A percentile compares a stretch with the other conserved stretches of the same genome.
These are phyloP conservation scores for Vigna mungo DNA, from an alignment of 306 rosid species.

Conservation along the genomic window DNA sequence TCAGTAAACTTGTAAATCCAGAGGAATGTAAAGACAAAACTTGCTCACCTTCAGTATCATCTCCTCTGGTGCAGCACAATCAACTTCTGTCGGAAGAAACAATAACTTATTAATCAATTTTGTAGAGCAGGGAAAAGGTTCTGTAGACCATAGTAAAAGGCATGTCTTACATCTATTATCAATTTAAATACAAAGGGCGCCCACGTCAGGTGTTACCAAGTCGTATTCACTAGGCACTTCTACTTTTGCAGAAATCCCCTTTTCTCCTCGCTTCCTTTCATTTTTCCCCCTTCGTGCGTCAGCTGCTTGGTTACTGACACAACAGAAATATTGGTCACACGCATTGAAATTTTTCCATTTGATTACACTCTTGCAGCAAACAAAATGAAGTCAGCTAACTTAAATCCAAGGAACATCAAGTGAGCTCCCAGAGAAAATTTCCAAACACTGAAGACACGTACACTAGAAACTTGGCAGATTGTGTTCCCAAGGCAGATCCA, in stretches of 20 bases:
- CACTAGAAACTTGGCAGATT: conserved; percentile 59
- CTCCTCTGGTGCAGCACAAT: conserved; percentile 31
- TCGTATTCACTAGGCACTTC: conserved; percentile 47
- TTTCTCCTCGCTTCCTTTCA: conserved; percentile 64
- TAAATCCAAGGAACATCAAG: conserved; percentile 12
- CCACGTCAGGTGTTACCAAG: conserved; percentile 72
- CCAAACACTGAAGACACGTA: conserved; percentile 49
- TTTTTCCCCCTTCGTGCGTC: conserved; percentile 63
- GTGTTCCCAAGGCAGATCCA: conserved; percentile 62
- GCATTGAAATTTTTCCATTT: conserved; percentile 26
- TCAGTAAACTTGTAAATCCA: conserved; percentile 13
- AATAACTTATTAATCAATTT: conserved; percentile 31
- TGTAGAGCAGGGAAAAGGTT: conserved; percentile 18
- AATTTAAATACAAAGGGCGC: conserved; percentile 83
- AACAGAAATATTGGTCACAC: conserved; percentile 39
- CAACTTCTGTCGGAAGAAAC: conserved; percentile 34
- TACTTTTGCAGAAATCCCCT: conserved; percentile 52
- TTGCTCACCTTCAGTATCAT: conserved; percentile 41
- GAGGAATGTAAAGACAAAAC: conserved; percentile 15
- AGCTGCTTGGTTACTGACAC: conserved; percentile 59
- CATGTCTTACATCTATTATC: conserved; percentile 44
- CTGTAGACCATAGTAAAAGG: conserved; percentile 9
- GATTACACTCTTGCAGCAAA: conserved; percentile 15
- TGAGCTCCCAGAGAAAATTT: conserved; percentile 2
- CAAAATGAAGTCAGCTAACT: conserved; percentile 34